Evolutionary conservation across 2,329 filamentous ascomycete species (phyloP).

Genomic region (Botrytis fabae): DNA sequence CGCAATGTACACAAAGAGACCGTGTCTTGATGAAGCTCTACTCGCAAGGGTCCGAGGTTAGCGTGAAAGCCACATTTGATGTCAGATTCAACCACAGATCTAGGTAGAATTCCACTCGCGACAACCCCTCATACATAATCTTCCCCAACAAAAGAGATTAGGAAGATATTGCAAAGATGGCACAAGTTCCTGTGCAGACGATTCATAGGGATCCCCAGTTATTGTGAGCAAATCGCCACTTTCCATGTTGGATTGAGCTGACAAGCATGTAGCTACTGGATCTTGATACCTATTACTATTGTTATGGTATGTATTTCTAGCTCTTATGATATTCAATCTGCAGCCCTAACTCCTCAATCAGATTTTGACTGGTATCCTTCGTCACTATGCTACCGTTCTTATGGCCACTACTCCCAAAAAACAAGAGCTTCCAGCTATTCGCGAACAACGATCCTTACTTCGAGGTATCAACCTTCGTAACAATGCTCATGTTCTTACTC

Average conservation of each 20-base stretch:
- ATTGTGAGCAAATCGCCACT: slow-evolving; percentile 64
- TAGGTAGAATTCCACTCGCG: slow-evolving; percentile 11
- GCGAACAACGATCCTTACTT: slow-evolving; percentile 82
- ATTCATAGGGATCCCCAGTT: slow-evolving; percentile 98
- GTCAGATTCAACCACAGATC: slow-evolving; percentile 24
- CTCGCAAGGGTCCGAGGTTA: slow-evolving; percentile 26
- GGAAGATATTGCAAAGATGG: slow-evolving; percentile 59
- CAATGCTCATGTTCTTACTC: slow-evolving; percentile 79
- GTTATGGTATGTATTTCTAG: slow-evolving; percentile 70
- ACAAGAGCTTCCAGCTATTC: slow-evolving; percentile 68
- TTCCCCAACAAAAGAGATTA: not conserved
- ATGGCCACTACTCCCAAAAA: slow-evolving; percentile 48
- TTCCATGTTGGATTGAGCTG: slow-evolving; percentile 28
- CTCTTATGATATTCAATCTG: not conserved
- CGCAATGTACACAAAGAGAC: slow-evolving; percentile 29
- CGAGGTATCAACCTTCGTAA: slow-evolving; percentile 81
- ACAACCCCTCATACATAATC: slow-evolving; percentile 19
- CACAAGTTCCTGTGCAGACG: slow-evolving; percentile 83
- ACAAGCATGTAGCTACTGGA: slow-evolving; percentile 79
- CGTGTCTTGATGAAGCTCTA: slow-evolving; percentile 38
- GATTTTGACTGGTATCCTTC: slow-evolving; percentile 91
- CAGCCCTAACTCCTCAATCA: slow-evolving; percentile 40
- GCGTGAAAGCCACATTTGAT: slow-evolving; percentile 37
- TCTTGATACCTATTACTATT: slow-evolving; percentile 92
- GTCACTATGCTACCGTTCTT: slow-evolving; percentile 94